These are phyloP conservation scores for Tetrahymena thermophila DNA, from an alignment of 73 alveolate genomes.

Conservation along the genomic window DNA sequence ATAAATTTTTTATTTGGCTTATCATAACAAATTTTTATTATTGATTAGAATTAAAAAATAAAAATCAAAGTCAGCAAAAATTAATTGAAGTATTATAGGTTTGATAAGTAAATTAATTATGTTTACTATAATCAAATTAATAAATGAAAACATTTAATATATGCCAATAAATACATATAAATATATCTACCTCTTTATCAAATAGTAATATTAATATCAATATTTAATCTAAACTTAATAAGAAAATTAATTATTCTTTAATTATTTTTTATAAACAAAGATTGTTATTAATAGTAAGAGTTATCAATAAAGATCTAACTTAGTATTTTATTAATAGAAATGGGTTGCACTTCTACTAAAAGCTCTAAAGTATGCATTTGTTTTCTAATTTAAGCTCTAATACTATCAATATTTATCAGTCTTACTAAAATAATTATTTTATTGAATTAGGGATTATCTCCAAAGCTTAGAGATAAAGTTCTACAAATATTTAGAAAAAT, in stretches of 20 bases:
- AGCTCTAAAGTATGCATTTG: neutral
- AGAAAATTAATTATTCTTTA: neutral
- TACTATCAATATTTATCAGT: neutral
- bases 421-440: neutral
- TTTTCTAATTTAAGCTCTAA: neutral
- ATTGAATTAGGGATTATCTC: neutral
- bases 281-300: neutral
- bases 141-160: neutral
- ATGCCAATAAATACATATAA: neutral
- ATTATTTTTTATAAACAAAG: neutral
- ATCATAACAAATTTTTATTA: too few relatives aligned
- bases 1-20: too few relatives aligned
- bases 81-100: too few relatives aligned
- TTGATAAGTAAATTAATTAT: too few relatives aligned
- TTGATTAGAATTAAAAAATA: too few relatives aligned
- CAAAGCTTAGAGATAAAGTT: conserved; percentile 16
- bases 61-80: neutral
- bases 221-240: neutral
- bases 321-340: neutral
- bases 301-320: too few relatives aligned
- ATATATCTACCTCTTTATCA: neutral
- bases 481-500: conserved; percentile 24
- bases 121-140: neutral
- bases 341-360: neutral
- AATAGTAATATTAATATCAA: too few relatives aligned